phyloP scores from a whole-genome alignment of 2,329 filamentous ascomycete species.

The Huntiella omanensis region DNA sequence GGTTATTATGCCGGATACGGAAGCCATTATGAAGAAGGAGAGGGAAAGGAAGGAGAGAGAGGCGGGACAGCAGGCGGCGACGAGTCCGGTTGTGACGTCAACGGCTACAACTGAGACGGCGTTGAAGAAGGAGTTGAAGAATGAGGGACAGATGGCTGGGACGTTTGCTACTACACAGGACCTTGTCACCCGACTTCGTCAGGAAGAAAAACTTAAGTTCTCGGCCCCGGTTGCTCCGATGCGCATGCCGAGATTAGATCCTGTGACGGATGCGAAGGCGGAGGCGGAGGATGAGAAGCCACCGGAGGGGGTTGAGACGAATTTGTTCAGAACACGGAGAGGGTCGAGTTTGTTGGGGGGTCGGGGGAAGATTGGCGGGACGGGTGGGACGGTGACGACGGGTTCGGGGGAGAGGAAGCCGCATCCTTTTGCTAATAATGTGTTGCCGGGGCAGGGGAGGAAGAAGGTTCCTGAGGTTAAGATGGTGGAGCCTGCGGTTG shows the following conservation, averaged over 20 bases:
- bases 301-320: constrained; percentile 3
- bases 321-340: constrained; percentile 9
- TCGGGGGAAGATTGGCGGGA: neutral
- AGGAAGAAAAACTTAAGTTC: constrained; percentile 7
- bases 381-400: neutral
- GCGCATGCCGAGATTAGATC: constrained; percentile 9
- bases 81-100: neutral
- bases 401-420: constrained; percentile 3
- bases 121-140: neutral
- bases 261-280: constrained; percentile 1
- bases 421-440: constrained; percentile 10
- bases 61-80: neutral
- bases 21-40: no score
- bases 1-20: no score
- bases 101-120: neutral
- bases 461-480: constrained; percentile 3
- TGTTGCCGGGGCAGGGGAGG: constrained; percentile 6
- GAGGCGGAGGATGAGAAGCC: neutral
- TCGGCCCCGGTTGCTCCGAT: constrained; percentile 1
- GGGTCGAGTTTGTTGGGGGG: constrained; percentile 4
- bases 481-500: neutral
- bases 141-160: neutral
- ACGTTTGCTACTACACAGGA: constrained; percentile 3
- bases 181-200: constrained; percentile 6
- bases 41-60: no score